Base-by-base conservation (phyloP, 1,139 yeast genomes). In the Hemisphaericaspora subhashii region DNA sequence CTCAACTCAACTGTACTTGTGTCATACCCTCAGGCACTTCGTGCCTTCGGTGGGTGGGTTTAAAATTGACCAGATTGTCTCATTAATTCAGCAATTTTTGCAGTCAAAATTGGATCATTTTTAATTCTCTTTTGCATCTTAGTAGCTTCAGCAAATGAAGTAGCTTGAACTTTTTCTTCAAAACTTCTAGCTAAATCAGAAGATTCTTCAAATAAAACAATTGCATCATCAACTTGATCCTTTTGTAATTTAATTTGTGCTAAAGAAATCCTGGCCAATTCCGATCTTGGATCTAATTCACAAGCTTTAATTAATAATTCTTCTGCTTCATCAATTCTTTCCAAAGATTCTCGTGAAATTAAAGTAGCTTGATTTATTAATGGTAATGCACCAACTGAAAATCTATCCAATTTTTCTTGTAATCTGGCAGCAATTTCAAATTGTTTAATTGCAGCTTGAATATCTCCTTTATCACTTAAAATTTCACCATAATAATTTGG, bases 401-500 rank as follows among this genome's bases (percentile, higher is more conserved):
- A 76, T 37, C 69, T 67, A 39, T 79, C 75, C 52, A 77, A 65
- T 40, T 83, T 82, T 66, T 75, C 74, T 64, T 90, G 98, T 57
- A 92, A 74, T 61, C 87, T 81, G 41, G 83, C 83, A 42, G 98
- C 90, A 55, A 79, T 77, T 51, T 90, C 96, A 61, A 89, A 92
- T 70, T 89, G 92, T 60, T 81, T 80, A 44, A 80, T 66, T 44
- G 98, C 96, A 48, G 77, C 83, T 32, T 66, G 76, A 43, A 77
- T 69, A 51, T 86, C 86, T 54, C 86, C 85, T 54, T 79, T 78
- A 60, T 92, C 98, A 48, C 89, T 82, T 56, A 90, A 74, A 39
- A 92, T 84, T 69, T 92, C 98, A 58, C 98, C 98, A 58, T 83
- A 88, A 66, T 90, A 94, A 71, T 89, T 90, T 67, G 94, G 95